Evolutionary conservation across 352 stramenopile genomes (phyloP), one percentile per base, ranked within the genome.

Genomic region (Labyrinthula sp.): DNA sequence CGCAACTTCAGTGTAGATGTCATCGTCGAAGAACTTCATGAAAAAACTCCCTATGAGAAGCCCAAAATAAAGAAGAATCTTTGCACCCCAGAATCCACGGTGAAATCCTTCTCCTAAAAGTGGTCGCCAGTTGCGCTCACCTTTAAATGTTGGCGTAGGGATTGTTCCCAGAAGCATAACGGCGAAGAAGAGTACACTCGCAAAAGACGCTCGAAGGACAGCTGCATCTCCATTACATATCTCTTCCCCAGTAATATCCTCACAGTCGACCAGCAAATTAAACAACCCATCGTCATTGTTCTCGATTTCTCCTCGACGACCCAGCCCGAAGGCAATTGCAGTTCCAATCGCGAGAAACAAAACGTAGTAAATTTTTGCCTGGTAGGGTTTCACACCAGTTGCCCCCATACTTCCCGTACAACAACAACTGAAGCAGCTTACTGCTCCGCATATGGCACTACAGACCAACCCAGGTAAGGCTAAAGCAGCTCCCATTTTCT

Each of bases 311-410:
- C n/a, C n/a, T n/a, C n/a, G n/a, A n/a, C n/a, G n/a, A n/a, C n/a
- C n/a, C n/a, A n/a, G n/a, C n/a, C n/a, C n/a, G n/a, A n/a, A n/a
- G n/a, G 43, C 43, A 18, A 52, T 18, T 24, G 47, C 3, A 9
- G 38, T 52, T 10, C 22, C 43, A 20, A 52, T 30, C 9, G 31
- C 43, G 0, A 52, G 43, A 22, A 52, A 8, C 7, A 52, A 10
- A 3, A 52, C 24, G 43, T 52, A 52, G 15, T 38, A 52, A 22
- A 47, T 55, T 36, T 52, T 52, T 10, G 43, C 43, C 34, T 31
- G 25, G 8, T 27, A 25, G 25, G 23, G 34, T 18, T 25, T 47
- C n/a, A 52, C 18, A 22, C 34, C 34, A 22, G 9, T 22, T 9
- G 17, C 20, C 15, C 34, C 34, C 12, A 21, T 38, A n/a, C 43